Evolutionary conservation across 73 alveolate genomes (phyloP), one percentile per base, ranked within the genome.

Genomic region (Urostyla sp.): DNA sequence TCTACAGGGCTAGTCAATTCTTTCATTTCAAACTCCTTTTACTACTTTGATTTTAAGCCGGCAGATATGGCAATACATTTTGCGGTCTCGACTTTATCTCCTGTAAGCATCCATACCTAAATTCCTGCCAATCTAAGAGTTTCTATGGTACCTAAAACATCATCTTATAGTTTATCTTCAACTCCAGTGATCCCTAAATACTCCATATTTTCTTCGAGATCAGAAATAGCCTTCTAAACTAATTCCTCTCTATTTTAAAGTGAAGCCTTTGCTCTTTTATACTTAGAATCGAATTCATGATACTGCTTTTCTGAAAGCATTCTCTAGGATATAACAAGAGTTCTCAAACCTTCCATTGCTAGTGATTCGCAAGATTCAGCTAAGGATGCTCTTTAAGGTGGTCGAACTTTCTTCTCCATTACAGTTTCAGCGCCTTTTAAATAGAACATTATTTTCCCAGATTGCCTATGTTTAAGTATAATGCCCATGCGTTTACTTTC

Each of bases 41-140:
- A 86, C 40, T 89, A 82, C 44, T 93, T 80, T 24, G 95, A 82
- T 87, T 92, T 87, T 43, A 95, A 81, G 8, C 99, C 99, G 21
- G 99, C 91, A 15, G 98, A 91, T 0, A 95, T 88, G 38, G 98
- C 97, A 32, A 96, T 96, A 76, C 98, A 94, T 32, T 88, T 96
- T n/a, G 99, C 99, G 15, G 99, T 97, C 76, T 97, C 99, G 11
- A 94, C 95, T 79, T 97, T 97, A 86, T 97, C 99, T 26, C 99
- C 99, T 16, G 99, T 96, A n/a, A 96, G 90, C 99, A 96, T 94
- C 99, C 99, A 96, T 10, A 96, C 88, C 56, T 90, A 81, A 57
- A 96, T 93, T 7, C 98, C 98, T 31, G 98, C 99, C 24, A 83
- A 85, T 85, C 99, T 90, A 31, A 96, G 58, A 60, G 92, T 80